Conservation (phyloP, 257 asterid genomes). For the Handroanthus guayacan region DNA sequence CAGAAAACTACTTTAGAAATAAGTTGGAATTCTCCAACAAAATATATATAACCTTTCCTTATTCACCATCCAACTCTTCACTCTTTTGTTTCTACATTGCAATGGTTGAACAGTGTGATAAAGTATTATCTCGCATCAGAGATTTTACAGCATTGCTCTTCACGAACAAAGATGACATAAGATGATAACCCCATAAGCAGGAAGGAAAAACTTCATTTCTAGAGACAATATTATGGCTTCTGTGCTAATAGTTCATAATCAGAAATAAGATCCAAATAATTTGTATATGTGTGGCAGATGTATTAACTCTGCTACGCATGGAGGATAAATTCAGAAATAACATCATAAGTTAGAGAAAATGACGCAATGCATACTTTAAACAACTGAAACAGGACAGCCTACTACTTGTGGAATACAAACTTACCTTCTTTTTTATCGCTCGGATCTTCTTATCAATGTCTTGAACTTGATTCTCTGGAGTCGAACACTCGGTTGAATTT, state of each 20-base stretch:
- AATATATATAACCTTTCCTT: conserved; percentile 5
- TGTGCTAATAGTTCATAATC: background rate
- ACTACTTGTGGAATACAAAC: conserved; percentile 1
- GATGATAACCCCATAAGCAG: background rate
- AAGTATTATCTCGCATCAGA: background rate
- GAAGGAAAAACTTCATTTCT: background rate
- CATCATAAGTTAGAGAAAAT: conserved; percentile 7
- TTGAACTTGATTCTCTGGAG: conserved; percentile 53
- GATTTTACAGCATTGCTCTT: background rate
- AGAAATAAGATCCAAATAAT: background rate
- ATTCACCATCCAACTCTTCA: background rate
- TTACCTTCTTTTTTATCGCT: conserved; percentile 80
- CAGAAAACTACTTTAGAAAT: background rate
- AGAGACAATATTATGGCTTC: background rate
- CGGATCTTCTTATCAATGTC: conserved; percentile 76
- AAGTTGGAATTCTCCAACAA: background rate
- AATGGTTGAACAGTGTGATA: background rate
- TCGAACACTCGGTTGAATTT: conserved; percentile 46
- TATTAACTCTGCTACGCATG: background rate
- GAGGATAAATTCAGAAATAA: background rate
- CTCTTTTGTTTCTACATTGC: background rate
- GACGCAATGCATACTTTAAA: conserved; percentile 9
- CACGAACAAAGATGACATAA: background rate
- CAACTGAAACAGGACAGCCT: conserved; percentile 2
- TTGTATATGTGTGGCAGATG: background rate